Evolutionary conservation across 2,329 filamentous ascomycete genomes (phyloP).

Genomic region (Arachnomyces sp.): DNA sequence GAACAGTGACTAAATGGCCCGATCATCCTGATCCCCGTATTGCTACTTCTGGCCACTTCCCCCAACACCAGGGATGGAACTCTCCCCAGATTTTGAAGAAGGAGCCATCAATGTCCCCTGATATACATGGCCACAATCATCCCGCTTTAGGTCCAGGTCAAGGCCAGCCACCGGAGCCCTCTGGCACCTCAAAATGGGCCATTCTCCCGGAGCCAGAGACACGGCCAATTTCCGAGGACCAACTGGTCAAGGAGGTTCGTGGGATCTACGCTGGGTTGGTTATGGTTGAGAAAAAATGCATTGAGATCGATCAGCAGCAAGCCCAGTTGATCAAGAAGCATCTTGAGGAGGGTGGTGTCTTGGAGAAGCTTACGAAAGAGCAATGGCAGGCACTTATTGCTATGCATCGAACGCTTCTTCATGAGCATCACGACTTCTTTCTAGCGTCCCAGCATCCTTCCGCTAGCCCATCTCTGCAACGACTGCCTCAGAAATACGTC

Average conservation of each 20-base stretch:
- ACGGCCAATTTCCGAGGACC: conserved; percentile 63
- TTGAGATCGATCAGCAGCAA: conserved; percentile 66
- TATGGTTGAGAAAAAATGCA: conserved; percentile 81
- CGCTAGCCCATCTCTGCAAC: conserved; percentile 57
- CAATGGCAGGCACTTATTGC: conserved; percentile 82
- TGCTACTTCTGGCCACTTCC: too few relatives aligned
- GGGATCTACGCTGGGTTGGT: conserved; percentile 63
- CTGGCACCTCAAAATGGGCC: conserved; percentile 18
- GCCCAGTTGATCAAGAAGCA: conserved; percentile 40
- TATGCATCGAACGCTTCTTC: conserved; percentile 68
- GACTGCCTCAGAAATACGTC: conserved; percentile 68
- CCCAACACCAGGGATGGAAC: too few relatives aligned
- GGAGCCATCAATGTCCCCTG: too few relatives aligned
- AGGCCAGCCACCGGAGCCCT: conserved; percentile 13
- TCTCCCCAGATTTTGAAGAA: too few relatives aligned
- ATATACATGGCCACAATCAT: too few relatives aligned
- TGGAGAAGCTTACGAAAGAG: conserved; percentile 43
- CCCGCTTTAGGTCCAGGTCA: conserved; percentile 10
- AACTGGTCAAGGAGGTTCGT: conserved; percentile 66
- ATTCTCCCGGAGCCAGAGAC: conserved; percentile 54
- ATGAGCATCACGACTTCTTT: conserved; percentile 82
- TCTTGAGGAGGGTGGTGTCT: too few relatives aligned
- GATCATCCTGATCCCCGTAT: too few relatives aligned
- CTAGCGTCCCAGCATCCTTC: conserved; percentile 79
- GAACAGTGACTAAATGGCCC: too few relatives aligned